phyloP scores from a whole-genome alignment of 306 rosid genomes.

The Cyamopsis tetragonoloba region DNA sequence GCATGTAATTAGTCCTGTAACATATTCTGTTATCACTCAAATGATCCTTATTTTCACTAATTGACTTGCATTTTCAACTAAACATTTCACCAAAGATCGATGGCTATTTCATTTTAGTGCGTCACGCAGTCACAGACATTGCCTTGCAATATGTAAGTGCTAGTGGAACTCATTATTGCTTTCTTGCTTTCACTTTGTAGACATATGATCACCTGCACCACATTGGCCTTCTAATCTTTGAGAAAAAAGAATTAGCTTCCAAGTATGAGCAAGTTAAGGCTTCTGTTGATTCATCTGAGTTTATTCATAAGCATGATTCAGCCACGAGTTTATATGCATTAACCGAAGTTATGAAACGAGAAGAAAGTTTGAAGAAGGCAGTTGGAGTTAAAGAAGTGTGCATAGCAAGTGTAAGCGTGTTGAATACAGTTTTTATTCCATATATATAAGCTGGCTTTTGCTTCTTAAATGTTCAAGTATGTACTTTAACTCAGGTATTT shows the following conservation, averaged over 20 bases:
- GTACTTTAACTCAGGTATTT: background rate
- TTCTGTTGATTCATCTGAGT: slow-evolving; percentile 43
- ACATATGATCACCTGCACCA: slow-evolving; percentile 60
- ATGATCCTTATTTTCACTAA: no score
- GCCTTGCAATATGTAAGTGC: no score
- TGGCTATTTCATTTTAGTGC: no score
- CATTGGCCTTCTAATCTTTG: slow-evolving; percentile 65
- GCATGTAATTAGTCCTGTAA: no score
- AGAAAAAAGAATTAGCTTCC: slow-evolving; percentile 44
- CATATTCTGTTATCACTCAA: no score
- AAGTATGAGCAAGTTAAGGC: slow-evolving; percentile 46
- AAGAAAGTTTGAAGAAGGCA: slow-evolving; percentile 50
- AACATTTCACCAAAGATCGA: no score
- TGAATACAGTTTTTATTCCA: background rate
- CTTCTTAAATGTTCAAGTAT: background rate
- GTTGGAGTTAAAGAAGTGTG: slow-evolving; percentile 59
- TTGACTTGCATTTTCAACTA: no score
- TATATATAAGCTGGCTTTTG: background rate
- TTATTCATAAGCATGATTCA: slow-evolving; percentile 49
- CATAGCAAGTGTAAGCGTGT: slow-evolving; percentile 53
- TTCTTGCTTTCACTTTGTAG: slow-evolving; percentile 3
- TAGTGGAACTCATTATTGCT: background rate
- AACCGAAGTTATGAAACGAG: slow-evolving; percentile 53
- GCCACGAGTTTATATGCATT: slow-evolving; percentile 40
- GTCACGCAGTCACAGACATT: no score